Base-by-base conservation (phyloP, 345 rosid genomes). In the Salix brachista region DNA sequence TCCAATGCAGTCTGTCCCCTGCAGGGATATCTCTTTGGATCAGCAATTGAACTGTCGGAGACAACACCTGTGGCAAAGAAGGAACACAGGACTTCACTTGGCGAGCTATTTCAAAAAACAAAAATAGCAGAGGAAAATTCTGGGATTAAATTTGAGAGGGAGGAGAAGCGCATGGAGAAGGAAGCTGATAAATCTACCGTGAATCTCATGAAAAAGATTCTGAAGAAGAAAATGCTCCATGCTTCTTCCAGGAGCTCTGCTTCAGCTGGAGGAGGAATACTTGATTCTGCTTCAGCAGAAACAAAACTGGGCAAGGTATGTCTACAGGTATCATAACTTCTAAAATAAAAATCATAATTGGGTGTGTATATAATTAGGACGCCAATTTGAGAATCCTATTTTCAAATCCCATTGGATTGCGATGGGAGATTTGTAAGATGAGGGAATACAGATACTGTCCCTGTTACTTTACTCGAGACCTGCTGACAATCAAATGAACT, bases 91-190 rank as follows among this genome's bases (percentile, higher is more conserved):
- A 88, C 91, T 48, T 89, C 97, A 10, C 92, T 92, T 12, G 94
- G 93, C 14, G 97, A 92, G 83, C 83, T 92, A 79, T 88, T 92
- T 76, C 94, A 92, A 84, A 90, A 77, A 83, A 88, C 86, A 67
- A 88, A 90, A 84, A 64, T 87, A 62, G 70, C 78, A 44, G 94
- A 90, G 81, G 92, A 88, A 30, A 72, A 58, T 69, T 30, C 48
- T 65, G 85, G 83, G 17, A 71, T 67, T 21, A 89, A 84, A 83
- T 81, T 65, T n/a, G 92, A 86, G 66, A 83, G 81, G 66, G 97
- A 87, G 79, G 89, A 86, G 67, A 89, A 84, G 75, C 81, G 81
- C 66, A 67, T 77, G 17, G 91, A 87, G 67, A 92, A 90, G 82
- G 97, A 89, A 77, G 82, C 84, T 28, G 95, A 88, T 18, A 86